Percentiles rank a stretch among this genome's conserved stretches.
phyloP scores from a whole-genome alignment of 192 early-diverging fungal species.

The Pilobolus umbonatus region DNA sequence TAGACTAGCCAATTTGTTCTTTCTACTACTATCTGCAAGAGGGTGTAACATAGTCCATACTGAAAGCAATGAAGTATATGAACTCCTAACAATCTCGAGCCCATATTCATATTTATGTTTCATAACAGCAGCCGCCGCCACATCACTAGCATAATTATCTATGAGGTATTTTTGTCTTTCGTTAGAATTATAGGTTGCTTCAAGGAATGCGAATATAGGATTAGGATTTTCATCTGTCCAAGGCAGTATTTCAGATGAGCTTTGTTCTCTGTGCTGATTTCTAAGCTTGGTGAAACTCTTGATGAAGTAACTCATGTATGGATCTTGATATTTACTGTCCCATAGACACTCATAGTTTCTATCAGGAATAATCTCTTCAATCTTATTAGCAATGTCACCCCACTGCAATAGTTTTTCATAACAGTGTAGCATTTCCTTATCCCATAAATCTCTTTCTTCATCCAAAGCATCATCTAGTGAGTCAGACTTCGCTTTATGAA shows the following conservation, averaged over 20 bases:
- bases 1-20: slow-evolving; percentile 34
- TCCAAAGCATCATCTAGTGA: slow-evolving; percentile 20
- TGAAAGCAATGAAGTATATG: slow-evolving; percentile 40
- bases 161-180: slow-evolving; percentile 16
- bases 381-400: slow-evolving; percentile 50
- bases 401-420: slow-evolving; percentile 59
- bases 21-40: slow-evolving; percentile 36
- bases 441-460: slow-evolving; percentile 32
- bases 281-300: slow-evolving; percentile 46
- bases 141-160: slow-evolving; percentile 17
- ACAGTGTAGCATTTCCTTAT: slow-evolving; percentile 53
- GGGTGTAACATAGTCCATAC: slow-evolving; percentile 46
- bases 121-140: too few species aligned
- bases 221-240: slow-evolving; percentile 51
- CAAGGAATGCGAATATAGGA: slow-evolving; percentile 50
- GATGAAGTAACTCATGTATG: slow-evolving; percentile 54
- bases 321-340: slow-evolving; percentile 46
- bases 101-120: slow-evolving; percentile 44
- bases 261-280: slow-evolving; percentile 29
- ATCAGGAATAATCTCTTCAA: slow-evolving; percentile 42
- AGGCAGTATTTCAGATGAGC: slow-evolving; percentile 35
- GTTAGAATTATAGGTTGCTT: slow-evolving; percentile 31
- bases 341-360: slow-evolving; percentile 48
- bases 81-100: slow-evolving; percentile 39
- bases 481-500: slow-evolving; percentile 34